Evolutionary conservation across 2,329 filamentous ascomycete genomes (phyloP).

Genomic region (Scortechinia acanthostroma): DNA sequence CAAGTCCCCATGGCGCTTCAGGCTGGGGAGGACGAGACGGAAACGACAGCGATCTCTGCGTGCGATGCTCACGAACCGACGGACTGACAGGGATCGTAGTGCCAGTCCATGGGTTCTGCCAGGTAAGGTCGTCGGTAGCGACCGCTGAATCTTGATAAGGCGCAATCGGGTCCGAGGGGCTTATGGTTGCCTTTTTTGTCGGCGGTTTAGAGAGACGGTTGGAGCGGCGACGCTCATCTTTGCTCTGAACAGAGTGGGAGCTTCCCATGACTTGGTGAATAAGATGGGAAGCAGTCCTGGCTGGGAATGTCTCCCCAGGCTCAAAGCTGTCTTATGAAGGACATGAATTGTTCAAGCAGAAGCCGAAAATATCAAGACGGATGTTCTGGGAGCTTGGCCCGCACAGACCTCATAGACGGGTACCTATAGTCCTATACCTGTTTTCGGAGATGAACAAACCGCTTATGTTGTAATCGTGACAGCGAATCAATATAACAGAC

Average conservation of each 20-base stretch:
- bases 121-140: no score
- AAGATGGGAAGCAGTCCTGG: neutral
- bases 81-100: neutral
- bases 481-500: no score
- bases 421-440: no score
- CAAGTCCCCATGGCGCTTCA: neutral
- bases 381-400: neutral
- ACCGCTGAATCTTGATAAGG: conserved; percentile 6
- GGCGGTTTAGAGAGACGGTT: conserved; percentile 25
- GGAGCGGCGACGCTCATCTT: conserved; percentile 18
- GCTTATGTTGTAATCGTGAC: no score
- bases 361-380: neutral
- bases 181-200: conserved; percentile 10
- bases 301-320: neutral
- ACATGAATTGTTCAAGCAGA: neutral
- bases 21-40: neutral
- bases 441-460: no score
- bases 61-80: neutral
- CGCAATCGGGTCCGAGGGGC: conserved; percentile 17
- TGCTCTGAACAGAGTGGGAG: conserved; percentile 18
- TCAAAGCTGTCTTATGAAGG: neutral
- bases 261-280: conserved; percentile 19
- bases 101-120: neutral
- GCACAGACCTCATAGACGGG: no score
- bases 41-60: neutral